Base-by-base conservation (phyloP, 805 yeast species). In the Nematodospora valgi region DNA sequence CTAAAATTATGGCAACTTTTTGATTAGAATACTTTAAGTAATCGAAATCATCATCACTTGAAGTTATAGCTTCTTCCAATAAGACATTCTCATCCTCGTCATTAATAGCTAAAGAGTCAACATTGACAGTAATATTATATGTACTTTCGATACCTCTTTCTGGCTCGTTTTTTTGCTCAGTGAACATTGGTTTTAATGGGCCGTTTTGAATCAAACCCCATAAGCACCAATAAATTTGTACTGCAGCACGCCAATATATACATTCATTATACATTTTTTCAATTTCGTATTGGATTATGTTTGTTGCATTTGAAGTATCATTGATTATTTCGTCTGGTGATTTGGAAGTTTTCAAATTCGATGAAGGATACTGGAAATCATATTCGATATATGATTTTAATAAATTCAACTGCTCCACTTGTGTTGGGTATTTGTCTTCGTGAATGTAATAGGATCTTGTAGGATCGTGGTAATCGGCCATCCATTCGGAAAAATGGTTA, bases 401-500 rank as follows among this genome's bases (percentile, higher is more conserved):
- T 46, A 88, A 72, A 49, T 82, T 81, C 44, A 81, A 54, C 50
- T 83, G 80, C 54, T 88, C 82, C 29, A 78, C 77, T 41, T 68
- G 64, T 10, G 68, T 64, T 7, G 98, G 98, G 58, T 74, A 93
- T 24, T 64, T 60, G 9, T 70, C 62, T 22, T 62, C 65, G 47
- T 74, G 69, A n/a, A 84, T 63, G 37, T 60, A 74, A 54, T 82
- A 76, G 11, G 68, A 60, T 31, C 46, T 41, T 13, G 68, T 64
- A 1, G 80, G 74, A 46, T 78, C 76, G 51, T 82, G 86, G 55
- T 91, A 93, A 63, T 93, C 87, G 32, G 86, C 74, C 97, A 89
- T 93, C 98, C 98, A 91, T 64, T 91, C 98, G 45, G 85, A 75
- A 47, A 93, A 85, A 63, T 93, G 98, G 57, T 93, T 89, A 10